A percentile compares a stretch with the other conserved stretches of the same genome.
Conservation (phyloP, 139 green algal species). For the Chlamydomonas incerta region DNA sequence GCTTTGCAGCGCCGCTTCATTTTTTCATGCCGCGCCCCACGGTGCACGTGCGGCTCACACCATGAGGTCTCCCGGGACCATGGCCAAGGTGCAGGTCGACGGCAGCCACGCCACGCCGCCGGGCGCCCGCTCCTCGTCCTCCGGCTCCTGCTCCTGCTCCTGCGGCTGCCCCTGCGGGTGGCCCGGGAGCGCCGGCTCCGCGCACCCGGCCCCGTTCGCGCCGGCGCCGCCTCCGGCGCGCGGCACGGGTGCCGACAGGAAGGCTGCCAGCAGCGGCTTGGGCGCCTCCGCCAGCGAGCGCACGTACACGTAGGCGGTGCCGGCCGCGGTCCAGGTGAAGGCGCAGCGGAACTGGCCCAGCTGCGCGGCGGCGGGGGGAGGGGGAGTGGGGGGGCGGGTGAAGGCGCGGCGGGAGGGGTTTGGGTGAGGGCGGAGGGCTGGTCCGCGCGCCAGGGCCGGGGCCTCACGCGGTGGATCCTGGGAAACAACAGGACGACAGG, state of each 20-base stretch:
- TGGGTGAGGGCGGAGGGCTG: too few relatives aligned
- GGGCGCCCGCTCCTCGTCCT: background rate
- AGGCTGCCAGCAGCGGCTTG: slow-evolving; percentile 7
- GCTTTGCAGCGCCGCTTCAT: too few relatives aligned
- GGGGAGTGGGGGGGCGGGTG: background rate
- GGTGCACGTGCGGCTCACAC: background rate
- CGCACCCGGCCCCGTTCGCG: background rate
- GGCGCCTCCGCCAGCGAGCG: slow-evolving; percentile 21
- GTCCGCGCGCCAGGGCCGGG: too few relatives aligned
- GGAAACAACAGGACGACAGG: background rate
- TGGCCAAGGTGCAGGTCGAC: background rate
- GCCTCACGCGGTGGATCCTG: too few relatives aligned
- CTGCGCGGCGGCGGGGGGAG: background rate
- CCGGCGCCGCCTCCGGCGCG: background rate
- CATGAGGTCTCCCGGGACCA: slow-evolving; percentile 17
- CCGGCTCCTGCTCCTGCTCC: background rate
- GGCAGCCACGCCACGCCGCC: slow-evolving; percentile 27
- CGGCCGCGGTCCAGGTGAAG: slow-evolving; percentile 38
- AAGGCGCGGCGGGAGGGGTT: too few relatives aligned
- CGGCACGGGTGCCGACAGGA: background rate
- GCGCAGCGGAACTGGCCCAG: slow-evolving; percentile 42
- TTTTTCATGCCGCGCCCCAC: too few relatives aligned
- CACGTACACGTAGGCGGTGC: slow-evolving; percentile 45
- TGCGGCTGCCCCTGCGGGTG: background rate
- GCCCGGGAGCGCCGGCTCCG: background rate